phyloP scores from a whole-genome alignment of 2,329 filamentous ascomycete genomes.

The Myriangium duriaei region DNA sequence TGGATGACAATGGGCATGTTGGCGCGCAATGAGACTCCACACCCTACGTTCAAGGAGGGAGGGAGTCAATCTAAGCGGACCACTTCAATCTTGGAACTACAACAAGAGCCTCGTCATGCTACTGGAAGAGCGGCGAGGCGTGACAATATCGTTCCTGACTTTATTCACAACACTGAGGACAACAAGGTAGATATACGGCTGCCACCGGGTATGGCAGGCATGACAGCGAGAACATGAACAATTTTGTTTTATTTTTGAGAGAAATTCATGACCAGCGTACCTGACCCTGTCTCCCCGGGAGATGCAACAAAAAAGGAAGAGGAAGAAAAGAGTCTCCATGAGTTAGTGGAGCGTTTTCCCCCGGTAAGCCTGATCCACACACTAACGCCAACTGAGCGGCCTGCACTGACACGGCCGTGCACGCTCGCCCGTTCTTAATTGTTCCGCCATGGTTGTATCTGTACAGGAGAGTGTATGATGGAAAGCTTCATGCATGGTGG shows the following conservation, averaged over 20 bases:
- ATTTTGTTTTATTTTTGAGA: constrained; percentile 1
- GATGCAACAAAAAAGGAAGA: not conserved
- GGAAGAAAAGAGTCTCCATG: constrained; percentile 4
- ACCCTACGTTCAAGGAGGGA: not conserved
- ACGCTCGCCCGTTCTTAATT: too few relatives aligned
- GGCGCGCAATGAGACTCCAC: constrained; percentile 7
- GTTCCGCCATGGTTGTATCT: too few relatives aligned
- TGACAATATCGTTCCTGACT: constrained; percentile 7
- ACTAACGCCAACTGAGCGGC: too few relatives aligned
- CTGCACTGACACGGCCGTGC: too few relatives aligned
- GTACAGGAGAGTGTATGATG: too few relatives aligned
- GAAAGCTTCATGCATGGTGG: too few relatives aligned
- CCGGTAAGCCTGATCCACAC: too few relatives aligned
- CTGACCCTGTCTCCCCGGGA: constrained; percentile 2
- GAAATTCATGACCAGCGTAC: constrained; percentile 1
- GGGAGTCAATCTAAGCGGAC: constrained; percentile 7
- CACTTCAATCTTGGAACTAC: constrained; percentile 4
- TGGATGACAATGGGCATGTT: too few relatives aligned
- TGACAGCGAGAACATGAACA: too few relatives aligned
- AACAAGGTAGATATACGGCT: not conserved
- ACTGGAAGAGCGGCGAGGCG: constrained; percentile 5
- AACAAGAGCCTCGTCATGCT: constrained; percentile 4
- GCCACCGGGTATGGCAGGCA: not conserved
- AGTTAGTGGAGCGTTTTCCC: too few relatives aligned
- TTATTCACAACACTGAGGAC: not conserved